Base-by-base conservation (phyloP, 1,284 basidiomycete genomes). In the Takashimella koratensis region DNA sequence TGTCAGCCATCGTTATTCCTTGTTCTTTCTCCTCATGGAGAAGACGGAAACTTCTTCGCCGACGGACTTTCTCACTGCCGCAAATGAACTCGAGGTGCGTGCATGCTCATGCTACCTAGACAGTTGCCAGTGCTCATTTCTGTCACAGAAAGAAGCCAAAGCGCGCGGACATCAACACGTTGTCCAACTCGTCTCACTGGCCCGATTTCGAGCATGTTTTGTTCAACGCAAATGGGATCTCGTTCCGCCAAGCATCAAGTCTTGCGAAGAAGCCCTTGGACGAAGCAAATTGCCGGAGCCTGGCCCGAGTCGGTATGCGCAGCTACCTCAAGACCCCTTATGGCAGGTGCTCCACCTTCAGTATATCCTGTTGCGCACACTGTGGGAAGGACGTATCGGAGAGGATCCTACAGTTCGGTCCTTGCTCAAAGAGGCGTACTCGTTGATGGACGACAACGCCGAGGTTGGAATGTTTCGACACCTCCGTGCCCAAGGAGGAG, bases 331-430 rank as follows among this genome's bases (percentile, higher is more conserved):
- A 25, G 20, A 43, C 2, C 48, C 25, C 6, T 27, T 44, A 23
- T 27, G 30, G 6, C 42, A 36, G 6, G 11, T 39, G 19, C 40
- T 57, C 42, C 27, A 47, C 8, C 42, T 64, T 5, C 71, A 74
- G 30, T 68, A 58, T 51, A 48, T 66, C 23, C 53, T 64, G 11
- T 45, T 70, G 20, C 53, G 56, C 11, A 47, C 57, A 13, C 53
- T 74, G 1, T 68, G 63, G 57, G 57, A 67, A 41, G 68, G 70
- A 4, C 65, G 73, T 3, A 46, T 53, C 6, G 73, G 67, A 2
- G 54, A 68, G 21, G 65, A 68, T 46, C 40, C 22, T 3, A 36
- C 24, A 8, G 60, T 58, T 5, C 68, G 62, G 48, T 20, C 13
- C 2, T 44, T 58, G 4, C 41, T 70, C 40, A 65, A 64, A 45